Conservation (phyloP, 2,329 filamentous ascomycete genomes). For the Claviceps cyperi region DNA sequence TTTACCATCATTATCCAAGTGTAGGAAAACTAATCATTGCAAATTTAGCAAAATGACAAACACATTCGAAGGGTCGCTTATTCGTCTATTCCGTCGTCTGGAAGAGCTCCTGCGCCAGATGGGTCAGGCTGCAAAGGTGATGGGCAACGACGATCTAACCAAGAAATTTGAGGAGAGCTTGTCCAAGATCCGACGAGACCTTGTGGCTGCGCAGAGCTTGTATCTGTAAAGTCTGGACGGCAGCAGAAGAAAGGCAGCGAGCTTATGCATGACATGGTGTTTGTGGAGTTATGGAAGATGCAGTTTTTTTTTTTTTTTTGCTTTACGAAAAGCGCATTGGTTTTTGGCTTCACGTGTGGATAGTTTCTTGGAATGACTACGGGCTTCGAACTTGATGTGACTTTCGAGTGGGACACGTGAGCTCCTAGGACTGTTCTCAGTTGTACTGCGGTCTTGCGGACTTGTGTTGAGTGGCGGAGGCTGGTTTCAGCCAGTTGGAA, state of each 20-base stretch:
- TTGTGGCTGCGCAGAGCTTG: slow-evolving; percentile 86
- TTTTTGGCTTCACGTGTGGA: background rate
- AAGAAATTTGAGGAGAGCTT: slow-evolving; percentile 82
- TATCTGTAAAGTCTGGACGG: slow-evolving; percentile 50
- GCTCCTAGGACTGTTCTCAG: background rate
- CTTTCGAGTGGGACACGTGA: background rate
- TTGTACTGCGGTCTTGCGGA: background rate
- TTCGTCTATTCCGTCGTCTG: slow-evolving; percentile 86
- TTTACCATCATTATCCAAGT: background rate
- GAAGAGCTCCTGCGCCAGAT: slow-evolving; percentile 92
- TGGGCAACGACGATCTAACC: slow-evolving; percentile 90
- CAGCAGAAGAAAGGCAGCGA: too few relatives aligned
- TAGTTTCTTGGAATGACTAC: background rate
- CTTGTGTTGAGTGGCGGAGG: background rate
- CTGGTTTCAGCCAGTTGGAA: too few relatives aligned
- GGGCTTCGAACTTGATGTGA: background rate
- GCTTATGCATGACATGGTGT: background rate
- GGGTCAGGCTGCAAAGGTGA: slow-evolving; percentile 89
- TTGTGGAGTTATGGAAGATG: slow-evolving; percentile 1
- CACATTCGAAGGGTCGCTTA: slow-evolving; percentile 90
- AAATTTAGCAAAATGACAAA: slow-evolving; percentile 86
- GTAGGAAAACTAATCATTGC: background rate
- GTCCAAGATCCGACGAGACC: slow-evolving; percentile 76
- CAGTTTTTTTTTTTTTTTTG: background rate
- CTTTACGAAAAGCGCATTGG: background rate